Conservation (phyloP, 2,329 filamentous ascomycete species). For the Fusarium coffeatum region DNA sequence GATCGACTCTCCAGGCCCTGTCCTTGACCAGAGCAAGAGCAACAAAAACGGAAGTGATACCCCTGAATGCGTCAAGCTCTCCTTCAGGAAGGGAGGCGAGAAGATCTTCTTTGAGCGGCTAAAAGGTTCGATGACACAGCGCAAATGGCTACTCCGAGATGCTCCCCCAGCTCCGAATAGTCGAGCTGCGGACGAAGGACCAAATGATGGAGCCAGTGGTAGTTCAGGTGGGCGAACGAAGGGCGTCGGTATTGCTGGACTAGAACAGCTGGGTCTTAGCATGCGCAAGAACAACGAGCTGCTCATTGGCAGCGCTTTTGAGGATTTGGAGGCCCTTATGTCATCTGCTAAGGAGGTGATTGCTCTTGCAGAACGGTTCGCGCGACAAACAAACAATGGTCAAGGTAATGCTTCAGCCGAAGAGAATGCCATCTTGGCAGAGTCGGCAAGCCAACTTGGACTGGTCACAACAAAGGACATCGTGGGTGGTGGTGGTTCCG, state of each 20-base stretch:
- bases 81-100: constrained; percentile 88
- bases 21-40: constrained; percentile 57
- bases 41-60: constrained; percentile 62
- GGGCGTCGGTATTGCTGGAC: constrained; percentile 87
- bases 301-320: constrained; percentile 93
- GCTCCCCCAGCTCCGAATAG: constrained; percentile 85
- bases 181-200: constrained; percentile 52
- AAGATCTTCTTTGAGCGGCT: constrained; percentile 91
- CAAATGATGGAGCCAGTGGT: constrained; percentile 45
- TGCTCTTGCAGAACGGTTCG: constrained; percentile 89
- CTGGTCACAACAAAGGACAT: constrained; percentile 96
- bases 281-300: constrained; percentile 92
- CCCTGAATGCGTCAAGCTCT: constrained; percentile 85
- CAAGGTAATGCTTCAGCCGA: constrained; percentile 73
- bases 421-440: constrained; percentile 78
- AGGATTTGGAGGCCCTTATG: constrained; percentile 96
- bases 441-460: constrained; percentile 82
- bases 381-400: constrained; percentile 71
- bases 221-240: constrained; percentile 58
- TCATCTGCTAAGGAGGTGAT: constrained; percentile 97
- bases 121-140: constrained; percentile 87
- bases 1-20: constrained; percentile 82
- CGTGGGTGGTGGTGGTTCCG: constrained; percentile 78
- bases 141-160: constrained; percentile 93
- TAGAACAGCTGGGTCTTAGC: constrained; percentile 87